A percentile compares a stretch with the other conserved stretches of the same genome.
These are phyloP conservation scores for Arabidopsis lyrata DNA, from an alignment of 441 rosid genomes.

Conservation along the genomic window DNA sequence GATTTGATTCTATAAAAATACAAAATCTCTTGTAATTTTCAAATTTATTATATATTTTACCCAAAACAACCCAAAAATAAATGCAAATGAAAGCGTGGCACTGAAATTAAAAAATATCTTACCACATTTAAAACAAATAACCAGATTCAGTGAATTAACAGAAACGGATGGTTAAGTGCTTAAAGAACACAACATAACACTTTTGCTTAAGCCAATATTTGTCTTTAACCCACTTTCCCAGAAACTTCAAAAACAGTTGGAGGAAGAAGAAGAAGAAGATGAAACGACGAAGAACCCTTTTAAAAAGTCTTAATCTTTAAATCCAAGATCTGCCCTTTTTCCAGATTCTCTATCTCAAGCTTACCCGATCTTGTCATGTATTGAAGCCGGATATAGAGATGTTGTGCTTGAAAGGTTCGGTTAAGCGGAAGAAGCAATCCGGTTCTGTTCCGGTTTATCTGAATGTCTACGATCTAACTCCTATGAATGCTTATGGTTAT, in stretches of 20 bases:
- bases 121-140: slow-evolving; percentile 13
- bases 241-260: slow-evolving; percentile 31
- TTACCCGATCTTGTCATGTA: slow-evolving; percentile 30
- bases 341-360: slow-evolving; percentile 10
- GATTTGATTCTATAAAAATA: too few relatives aligned
- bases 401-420: slow-evolving; percentile 63
- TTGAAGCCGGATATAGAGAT: slow-evolving; percentile 44
- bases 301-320: slow-evolving; percentile 22
- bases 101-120: slow-evolving; percentile 7
- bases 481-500: slow-evolving; percentile 90
- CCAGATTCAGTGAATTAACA: slow-evolving; percentile 35
- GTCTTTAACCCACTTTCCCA: slow-evolving; percentile 17
- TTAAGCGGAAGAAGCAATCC: slow-evolving; percentile 65
- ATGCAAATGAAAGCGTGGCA: too few relatives aligned
- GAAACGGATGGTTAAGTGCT: slow-evolving; percentile 28
- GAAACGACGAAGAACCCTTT: slow-evolving; percentile 40
- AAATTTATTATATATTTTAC: too few relatives aligned
- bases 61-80: too few relatives aligned
- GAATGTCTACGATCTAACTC: slow-evolving; percentile 95
- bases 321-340: slow-evolving; percentile 34
- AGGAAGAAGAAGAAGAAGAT: slow-evolving; percentile 23
- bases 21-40: too few relatives aligned
- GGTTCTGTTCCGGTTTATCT: slow-evolving; percentile 84
- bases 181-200: slow-evolving; percentile 26
- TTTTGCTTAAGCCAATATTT: slow-evolving; percentile 20